phyloP scores from a whole-genome alignment of 306 rosid genomes.

The Rubus idaeus region DNA sequence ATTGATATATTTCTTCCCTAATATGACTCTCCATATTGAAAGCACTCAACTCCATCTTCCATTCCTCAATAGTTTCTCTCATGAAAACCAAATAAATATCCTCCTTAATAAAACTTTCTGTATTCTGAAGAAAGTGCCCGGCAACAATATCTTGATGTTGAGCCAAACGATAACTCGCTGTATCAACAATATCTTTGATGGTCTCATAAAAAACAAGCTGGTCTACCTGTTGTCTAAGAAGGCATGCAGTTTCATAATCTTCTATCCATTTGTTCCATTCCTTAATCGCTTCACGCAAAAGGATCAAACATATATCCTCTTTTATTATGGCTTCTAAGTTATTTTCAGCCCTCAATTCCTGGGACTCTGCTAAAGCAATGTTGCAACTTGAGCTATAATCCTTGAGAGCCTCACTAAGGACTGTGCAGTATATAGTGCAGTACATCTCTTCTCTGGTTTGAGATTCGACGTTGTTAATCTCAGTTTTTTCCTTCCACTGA shows the following conservation, averaged over 20 bases:
- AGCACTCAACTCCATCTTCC: slow-evolving; percentile 40
- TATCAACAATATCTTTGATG: slow-evolving; percentile 24
- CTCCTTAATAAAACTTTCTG: slow-evolving; percentile 38
- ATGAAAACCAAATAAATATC: slow-evolving; percentile 48
- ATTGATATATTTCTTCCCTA: slow-evolving; percentile 39
- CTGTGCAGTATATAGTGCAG: slow-evolving; percentile 29
- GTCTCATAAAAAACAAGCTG: slow-evolving; percentile 41
- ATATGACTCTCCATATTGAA: slow-evolving; percentile 33
- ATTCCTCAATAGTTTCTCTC: slow-evolving; percentile 41
- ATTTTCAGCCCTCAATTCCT: slow-evolving; percentile 13
- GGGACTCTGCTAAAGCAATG: slow-evolving; percentile 13
- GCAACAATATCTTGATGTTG: slow-evolving; percentile 19
- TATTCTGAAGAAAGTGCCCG: neutral
- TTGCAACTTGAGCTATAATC: slow-evolving; percentile 25
- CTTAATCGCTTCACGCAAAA: slow-evolving; percentile 34
- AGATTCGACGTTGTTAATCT: slow-evolving; percentile 36
- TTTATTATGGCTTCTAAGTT: slow-evolving; percentile 28
- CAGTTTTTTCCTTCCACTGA: slow-evolving; percentile 46
- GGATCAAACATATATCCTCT: slow-evolving; percentile 39
- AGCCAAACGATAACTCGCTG: slow-evolving; percentile 15
- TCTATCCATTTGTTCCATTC: slow-evolving; percentile 39
- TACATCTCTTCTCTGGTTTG: slow-evolving; percentile 44
- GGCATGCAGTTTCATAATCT: slow-evolving; percentile 22
- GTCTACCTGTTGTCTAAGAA: slow-evolving; percentile 36
- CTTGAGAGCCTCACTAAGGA: slow-evolving; percentile 36